Conservation (phyloP, 306 rosid genomes). For the Dryas alaskensis region DNA sequence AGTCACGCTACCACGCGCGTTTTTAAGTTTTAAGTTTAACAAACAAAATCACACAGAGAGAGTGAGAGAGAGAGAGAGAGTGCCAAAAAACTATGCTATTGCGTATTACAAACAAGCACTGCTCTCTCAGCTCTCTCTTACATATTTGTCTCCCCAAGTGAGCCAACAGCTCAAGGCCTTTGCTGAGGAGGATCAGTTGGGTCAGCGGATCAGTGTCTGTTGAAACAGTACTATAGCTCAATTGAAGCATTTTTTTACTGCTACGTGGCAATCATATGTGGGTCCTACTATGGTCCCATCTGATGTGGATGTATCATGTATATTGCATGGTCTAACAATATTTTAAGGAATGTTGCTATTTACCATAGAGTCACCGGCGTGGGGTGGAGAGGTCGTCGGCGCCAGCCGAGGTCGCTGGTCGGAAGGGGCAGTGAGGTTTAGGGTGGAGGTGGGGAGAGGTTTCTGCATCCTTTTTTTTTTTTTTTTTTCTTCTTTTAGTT, state of each 20-base stretch:
- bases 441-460: too few species aligned
- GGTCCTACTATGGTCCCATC: neutral
- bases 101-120: too few species aligned
- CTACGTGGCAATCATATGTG: constrained; percentile 1
- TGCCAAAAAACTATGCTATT: neutral
- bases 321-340: neutral
- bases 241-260: neutral
- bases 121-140: neutral
- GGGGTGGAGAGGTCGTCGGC: too few species aligned
- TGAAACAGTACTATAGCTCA: too few species aligned
- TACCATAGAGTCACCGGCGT: neutral
- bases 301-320: neutral
- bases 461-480: too few species aligned
- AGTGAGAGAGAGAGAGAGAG: neutral
- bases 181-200: neutral
- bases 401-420: too few species aligned
- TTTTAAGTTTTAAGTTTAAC: neutral
- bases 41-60: constrained; percentile 10
- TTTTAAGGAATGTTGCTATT: neutral
- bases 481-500: too few species aligned
- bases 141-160: neutral
- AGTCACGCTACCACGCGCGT: constrained; percentile 37
- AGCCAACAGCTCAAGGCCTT: neutral
- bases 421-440: too few species aligned
- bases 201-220: too few species aligned